Evolutionary conservation across 768 basidiomycete species (phyloP).

Genomic region (Calocybe indica): DNA sequence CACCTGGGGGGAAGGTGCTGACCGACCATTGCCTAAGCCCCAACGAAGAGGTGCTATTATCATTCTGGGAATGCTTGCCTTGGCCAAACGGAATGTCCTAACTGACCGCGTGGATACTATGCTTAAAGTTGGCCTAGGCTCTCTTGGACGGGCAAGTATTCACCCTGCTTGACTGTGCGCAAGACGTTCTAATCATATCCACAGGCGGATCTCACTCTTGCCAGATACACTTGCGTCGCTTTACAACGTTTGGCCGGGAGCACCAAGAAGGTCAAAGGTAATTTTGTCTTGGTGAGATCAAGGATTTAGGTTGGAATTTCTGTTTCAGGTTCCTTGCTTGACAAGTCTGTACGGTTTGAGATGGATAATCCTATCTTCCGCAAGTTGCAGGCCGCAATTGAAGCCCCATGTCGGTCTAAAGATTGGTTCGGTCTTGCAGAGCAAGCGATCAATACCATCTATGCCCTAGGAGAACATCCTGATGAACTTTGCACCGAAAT

Average conservation of each 20-base stretch:
- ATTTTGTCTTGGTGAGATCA: not conserved
- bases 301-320: constrained; percentile 1
- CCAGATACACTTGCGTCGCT: constrained; percentile 90
- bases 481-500: constrained; percentile 76
- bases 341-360: constrained; percentile 79
- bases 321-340: constrained; percentile 69
- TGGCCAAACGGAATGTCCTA: constrained; percentile 74
- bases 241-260: constrained; percentile 90
- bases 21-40: constrained; percentile 64
- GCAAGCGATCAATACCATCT: constrained; percentile 94
- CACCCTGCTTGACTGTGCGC: not conserved
- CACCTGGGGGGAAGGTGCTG: constrained; percentile 48
- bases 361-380: constrained; percentile 87
- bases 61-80: constrained; percentile 93
- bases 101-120: constrained; percentile 77
- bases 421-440: constrained; percentile 98
- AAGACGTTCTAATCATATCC: not conserved
- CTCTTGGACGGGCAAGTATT: constrained; percentile 63
- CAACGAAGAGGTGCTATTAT: constrained; percentile 96
- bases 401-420: constrained; percentile 72
- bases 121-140: constrained; percentile 82
- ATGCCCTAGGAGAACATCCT: constrained; percentile 90
- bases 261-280: constrained; percentile 95
- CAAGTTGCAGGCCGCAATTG: constrained; percentile 75
- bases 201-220: constrained; percentile 83